phyloP scores from a whole-genome alignment of 2,329 filamentous ascomycete genomes.

The Dothidotthia symphoricarpi region DNA sequence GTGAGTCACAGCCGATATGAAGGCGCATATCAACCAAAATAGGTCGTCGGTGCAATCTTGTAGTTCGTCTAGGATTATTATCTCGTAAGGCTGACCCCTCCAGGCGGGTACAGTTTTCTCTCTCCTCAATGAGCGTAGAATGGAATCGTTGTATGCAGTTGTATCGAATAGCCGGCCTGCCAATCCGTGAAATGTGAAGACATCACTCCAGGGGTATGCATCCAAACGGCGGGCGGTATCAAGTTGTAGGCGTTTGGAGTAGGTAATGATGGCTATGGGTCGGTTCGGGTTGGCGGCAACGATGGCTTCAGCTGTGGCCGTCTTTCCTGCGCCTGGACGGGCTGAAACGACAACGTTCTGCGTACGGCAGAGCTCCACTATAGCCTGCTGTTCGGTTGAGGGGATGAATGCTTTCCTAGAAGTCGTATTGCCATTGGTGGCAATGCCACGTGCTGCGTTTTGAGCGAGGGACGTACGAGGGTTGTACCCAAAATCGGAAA shows the following conservation, averaged over 20 bases:
- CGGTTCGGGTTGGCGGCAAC: slow-evolving; percentile 7
- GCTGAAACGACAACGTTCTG: slow-evolving; percentile 11
- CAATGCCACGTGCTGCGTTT: neutral
- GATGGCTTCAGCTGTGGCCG: slow-evolving; percentile 11
- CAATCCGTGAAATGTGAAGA: slow-evolving; percentile 9
- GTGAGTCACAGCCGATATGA: slow-evolving; percentile 8
- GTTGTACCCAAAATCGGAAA: too few species aligned
- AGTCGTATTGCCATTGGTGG: neutral
- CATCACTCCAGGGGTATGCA: slow-evolving; percentile 2
- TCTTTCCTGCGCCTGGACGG: slow-evolving; percentile 11
- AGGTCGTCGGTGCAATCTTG: slow-evolving; percentile 13
- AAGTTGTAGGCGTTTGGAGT: slow-evolving; percentile 9
- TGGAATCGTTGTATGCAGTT: slow-evolving; percentile 3
- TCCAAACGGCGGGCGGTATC: slow-evolving; percentile 7
- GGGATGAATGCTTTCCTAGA: slow-evolving; percentile 3
- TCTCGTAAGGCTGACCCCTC: slow-evolving; percentile 7
- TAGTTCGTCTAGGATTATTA: slow-evolving; percentile 9
- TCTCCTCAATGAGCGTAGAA: slow-evolving; percentile 6
- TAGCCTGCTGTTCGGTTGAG: slow-evolving; percentile 7
- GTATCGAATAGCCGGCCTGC: slow-evolving; percentile 6
- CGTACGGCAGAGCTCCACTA: slow-evolving; percentile 6
- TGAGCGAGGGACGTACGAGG: too few species aligned
- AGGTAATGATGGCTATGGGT: slow-evolving; percentile 8
- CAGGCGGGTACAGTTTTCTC: slow-evolving; percentile 4
- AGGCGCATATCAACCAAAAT: slow-evolving; percentile 9